Base-by-base conservation (phyloP, 1,139 yeast genomes). In the Pichia sp. region DNA sequence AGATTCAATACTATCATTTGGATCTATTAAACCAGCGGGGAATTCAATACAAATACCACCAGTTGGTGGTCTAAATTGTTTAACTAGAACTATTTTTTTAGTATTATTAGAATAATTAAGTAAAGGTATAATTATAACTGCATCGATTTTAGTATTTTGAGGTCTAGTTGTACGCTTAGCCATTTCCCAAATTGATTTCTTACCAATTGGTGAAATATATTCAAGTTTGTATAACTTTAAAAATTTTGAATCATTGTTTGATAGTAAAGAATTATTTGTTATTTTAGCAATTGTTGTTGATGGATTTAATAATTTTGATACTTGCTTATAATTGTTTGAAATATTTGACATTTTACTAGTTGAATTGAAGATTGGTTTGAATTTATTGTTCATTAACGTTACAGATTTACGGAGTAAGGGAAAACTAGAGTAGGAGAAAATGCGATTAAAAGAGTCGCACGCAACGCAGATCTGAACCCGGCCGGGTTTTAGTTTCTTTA, bases 11-110 rank as follows among this genome's bases (percentile, higher is more conserved):
- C 81, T 60, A 58, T 91, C 98, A 39, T 76, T 72, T 2, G 93
- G 86, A 59, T 91, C 98, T 35, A 91, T 73, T 46, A 91, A 67
- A 0, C 98, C 98, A 0, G 98, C 98, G 0, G 98, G 98, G 54
- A 89, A 72, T 60, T 91, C 98, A 49, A 91, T 78, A 55, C 91
- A 83, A 2, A 89, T 86, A 21, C 86, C 88, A 42, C 74, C 80
- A 9, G 84, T 83, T 1, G 98, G 97, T 2, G 97, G 96, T 43
- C 98, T 71, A 63, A 83, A 89, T 59, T 89, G 97, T 58, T 84
- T 84, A 53, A 85, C 91, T 25, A 89, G 67, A 3, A 89, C 72
- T 32, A 89, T 65, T 77, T 5, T 79, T 72, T 40, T 43, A 12
- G 24, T 70, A 69, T 14, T 64, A 53, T 36, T 53, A 4, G 41